phyloP scores from a whole-genome alignment of 371 early-diverging fungal species.

The Sporodiniella umbellata region DNA sequence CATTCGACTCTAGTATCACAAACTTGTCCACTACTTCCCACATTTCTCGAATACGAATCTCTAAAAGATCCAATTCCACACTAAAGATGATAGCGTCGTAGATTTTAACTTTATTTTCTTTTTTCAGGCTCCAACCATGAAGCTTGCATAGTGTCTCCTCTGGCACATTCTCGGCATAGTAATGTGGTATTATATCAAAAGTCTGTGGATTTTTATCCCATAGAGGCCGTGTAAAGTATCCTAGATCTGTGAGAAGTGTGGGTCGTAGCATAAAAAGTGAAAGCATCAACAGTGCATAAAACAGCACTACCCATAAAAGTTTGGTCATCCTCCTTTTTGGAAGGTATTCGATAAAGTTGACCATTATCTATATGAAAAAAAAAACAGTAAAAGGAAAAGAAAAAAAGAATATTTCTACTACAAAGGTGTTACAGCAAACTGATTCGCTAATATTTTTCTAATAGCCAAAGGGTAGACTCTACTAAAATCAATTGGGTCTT shows the following conservation, averaged over 20 bases:
- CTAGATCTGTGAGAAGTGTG: constrained; percentile 21
- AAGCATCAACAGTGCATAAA: neutral
- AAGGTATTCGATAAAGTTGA: neutral
- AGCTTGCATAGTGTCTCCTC: constrained; percentile 22
- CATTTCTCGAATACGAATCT: constrained; percentile 29
- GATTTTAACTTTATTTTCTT: constrained; percentile 20
- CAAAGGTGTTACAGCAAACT: too few relatives aligned
- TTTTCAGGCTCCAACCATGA: constrained; percentile 23
- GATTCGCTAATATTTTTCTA: too few relatives aligned
- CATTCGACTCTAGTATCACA: constrained; percentile 34
- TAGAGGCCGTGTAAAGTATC: constrained; percentile 30
- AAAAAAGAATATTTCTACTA: too few relatives aligned
- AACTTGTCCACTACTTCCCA: constrained; percentile 37
- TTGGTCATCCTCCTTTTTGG: neutral
- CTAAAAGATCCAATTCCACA: constrained; percentile 32
- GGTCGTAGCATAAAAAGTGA: constrained; percentile 1
- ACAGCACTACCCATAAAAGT: neutral
- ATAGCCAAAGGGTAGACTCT: too few relatives aligned
- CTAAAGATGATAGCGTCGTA: constrained; percentile 36
- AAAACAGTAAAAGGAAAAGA: too few relatives aligned
- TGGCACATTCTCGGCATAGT: constrained; percentile 36
- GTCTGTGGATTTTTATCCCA: constrained; percentile 23
- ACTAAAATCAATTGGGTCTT: too few relatives aligned
- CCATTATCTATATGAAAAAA: too few relatives aligned
- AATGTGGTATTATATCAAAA: constrained; percentile 36